Evolutionary conservation across 305 asterid species (phyloP).

Genomic region (Rubia balearica): DNA sequence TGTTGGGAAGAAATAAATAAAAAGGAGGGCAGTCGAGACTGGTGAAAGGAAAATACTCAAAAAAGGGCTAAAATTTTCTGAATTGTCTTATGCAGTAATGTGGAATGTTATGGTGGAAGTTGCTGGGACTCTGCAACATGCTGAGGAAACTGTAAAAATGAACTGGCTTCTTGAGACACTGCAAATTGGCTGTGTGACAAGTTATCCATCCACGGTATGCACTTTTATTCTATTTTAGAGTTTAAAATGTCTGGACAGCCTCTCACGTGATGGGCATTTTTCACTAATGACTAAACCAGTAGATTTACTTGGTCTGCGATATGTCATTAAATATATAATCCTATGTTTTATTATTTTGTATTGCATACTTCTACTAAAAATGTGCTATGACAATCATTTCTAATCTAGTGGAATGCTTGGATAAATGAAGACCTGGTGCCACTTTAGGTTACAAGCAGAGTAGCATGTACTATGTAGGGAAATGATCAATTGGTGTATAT

Average conservation of each 20-base stretch:
- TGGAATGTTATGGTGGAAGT: conserved; percentile 81
- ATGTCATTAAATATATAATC: too few species aligned
- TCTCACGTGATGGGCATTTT: background rate
- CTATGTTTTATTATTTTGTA: too few species aligned
- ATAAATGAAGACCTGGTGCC: background rate
- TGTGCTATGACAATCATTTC: background rate
- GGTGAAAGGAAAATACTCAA: background rate
- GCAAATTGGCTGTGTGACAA: conserved; percentile 71
- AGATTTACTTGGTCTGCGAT: background rate
- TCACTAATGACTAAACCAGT: conserved; percentile 1
- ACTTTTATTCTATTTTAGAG: background rate
- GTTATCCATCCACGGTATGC: conserved; percentile 84
- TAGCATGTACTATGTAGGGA: background rate
- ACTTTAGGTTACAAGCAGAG: background rate
- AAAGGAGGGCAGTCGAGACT: background rate
- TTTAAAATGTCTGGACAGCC: background rate
- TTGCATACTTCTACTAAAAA: background rate
- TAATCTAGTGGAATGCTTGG: background rate
- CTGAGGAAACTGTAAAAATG: conserved; percentile 53
- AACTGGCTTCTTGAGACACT: conserved; percentile 83
- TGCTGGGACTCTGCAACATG: conserved; percentile 51
- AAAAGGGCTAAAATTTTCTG: background rate
- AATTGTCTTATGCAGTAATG: conserved; percentile 39
- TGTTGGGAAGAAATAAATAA: background rate
- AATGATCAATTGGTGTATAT: background rate